phyloP scores from a whole-genome alignment of 345 rosid genomes.

The Stellera chamaejasme region DNA sequence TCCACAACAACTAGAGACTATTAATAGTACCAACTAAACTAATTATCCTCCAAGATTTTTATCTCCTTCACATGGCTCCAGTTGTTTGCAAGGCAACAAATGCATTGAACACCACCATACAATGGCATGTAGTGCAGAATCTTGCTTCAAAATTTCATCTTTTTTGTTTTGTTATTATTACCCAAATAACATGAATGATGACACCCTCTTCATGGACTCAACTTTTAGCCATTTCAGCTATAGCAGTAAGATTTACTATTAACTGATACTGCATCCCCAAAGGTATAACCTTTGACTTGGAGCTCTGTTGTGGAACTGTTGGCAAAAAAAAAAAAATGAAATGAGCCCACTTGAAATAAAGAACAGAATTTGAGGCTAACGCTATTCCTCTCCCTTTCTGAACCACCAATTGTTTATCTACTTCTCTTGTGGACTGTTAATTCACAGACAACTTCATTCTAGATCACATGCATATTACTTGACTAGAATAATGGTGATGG shows the following conservation, averaged over 20 bases:
- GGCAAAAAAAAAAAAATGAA: not conserved
- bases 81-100: slow-evolving; percentile 1
- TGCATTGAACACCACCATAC: not conserved
- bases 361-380: too few relatives aligned
- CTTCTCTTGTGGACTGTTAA: too few relatives aligned
- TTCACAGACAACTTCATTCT: not conserved
- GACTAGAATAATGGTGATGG: not conserved
- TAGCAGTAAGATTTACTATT: not conserved
- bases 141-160: not conserved
- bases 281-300: slow-evolving; percentile 1
- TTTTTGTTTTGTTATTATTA: not conserved
- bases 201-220: not conserved
- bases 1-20: not conserved
- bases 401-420: too few relatives aligned
- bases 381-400: not conserved
- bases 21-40: not conserved
- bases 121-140: not conserved
- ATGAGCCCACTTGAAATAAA: too few relatives aligned
- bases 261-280: not conserved
- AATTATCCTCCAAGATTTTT: not conserved
- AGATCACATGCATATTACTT: not conserved
- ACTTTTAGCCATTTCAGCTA: not conserved
- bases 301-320: not conserved
- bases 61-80: slow-evolving; percentile 2
- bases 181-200: slow-evolving; percentile 10